Base-by-base conservation (phyloP, 108 stramenopile species). In the Bacterosira constricta region DNA sequence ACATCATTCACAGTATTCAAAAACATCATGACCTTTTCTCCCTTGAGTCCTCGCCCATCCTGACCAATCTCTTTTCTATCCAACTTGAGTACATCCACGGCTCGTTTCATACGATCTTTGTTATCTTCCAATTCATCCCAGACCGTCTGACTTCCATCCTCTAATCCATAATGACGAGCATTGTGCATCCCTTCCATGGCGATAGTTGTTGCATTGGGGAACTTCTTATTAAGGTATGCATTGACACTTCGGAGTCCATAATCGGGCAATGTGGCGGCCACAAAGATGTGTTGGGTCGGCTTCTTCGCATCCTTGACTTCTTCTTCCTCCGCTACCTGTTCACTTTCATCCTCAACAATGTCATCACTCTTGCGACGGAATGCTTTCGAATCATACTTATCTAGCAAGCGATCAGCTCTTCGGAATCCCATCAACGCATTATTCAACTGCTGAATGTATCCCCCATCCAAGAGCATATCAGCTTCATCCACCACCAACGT, bases 381-480 rank as follows among this genome's bases (percentile, higher is more conserved):
- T 2, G 58, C 47, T 15, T 32, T 36, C 36, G 38, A 36, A 27
- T 59, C 69, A 62, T 70, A 80, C 23, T 69, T 46, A 7, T 39
- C 52, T 13, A 63, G 66, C 39, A 89, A 69, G 56, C 63, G 74
- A 70, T 91, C 89, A n/a, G 92, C 90, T 12, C 96, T 83, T n/a
- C 85, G 77, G 66, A 99, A 95, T 45, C 90, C 92, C 80, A 97
- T 81, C 54, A 99, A 74, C 26, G 96, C 95, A 71, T 96, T 80
- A 38, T 97, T 90, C 70, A 99, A 56, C 15, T 85, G 81, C 39
- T 86, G 85, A 46, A 90, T 75, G 68, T 96, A 98, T 18, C 92
- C 94, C 6, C 98, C 98, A 80, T 99, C 98, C 59, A 99, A 62
- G 13, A 99, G 73, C 97, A 99, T 96, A 75, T 99, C 98, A 20